Evolutionary conservation across 1,284 basidiomycete species (phyloP).

Genomic region (Mycena citricolor): DNA sequence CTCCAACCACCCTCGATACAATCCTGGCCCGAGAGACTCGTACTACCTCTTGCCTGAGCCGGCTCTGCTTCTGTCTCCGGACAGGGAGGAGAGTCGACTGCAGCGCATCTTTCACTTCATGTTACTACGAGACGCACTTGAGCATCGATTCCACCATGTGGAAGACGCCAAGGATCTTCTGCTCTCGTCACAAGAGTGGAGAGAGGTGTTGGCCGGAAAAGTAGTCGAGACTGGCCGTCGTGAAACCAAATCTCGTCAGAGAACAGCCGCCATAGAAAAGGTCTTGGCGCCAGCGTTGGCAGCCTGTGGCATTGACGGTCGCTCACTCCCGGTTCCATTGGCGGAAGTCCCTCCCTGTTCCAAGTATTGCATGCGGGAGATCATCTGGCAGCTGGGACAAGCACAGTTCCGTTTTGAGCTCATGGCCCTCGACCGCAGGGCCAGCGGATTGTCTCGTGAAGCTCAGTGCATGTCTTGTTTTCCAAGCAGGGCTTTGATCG

Average conservation of each 20-base stretch:
- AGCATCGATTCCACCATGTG: not conserved
- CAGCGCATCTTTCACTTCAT: not conserved
- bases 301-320: not conserved
- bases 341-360: not conserved
- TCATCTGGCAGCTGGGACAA: constrained; percentile 1
- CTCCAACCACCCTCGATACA: too few species aligned
- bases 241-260: not conserved
- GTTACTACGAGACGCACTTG: not conserved
- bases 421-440: not conserved
- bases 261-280: not conserved
- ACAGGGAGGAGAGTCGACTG: not conserved
- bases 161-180: not conserved
- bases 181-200: constrained; percentile 2
- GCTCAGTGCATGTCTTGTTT: not conserved
- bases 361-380: not conserved
- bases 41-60: constrained; percentile 10
- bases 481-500: not conserved
- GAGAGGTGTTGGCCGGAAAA: constrained; percentile 1
- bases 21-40: too few species aligned
- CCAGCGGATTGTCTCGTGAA: not conserved
- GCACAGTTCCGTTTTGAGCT: constrained; percentile 8
- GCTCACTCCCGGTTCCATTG: not conserved
- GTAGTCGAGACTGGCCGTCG: not conserved
- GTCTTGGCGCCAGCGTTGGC: not conserved
- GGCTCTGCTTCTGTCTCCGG: not conserved